phyloP scores from a whole-genome alignment of 2,329 filamentous ascomycete species.

The Xylaria sp. region DNA sequence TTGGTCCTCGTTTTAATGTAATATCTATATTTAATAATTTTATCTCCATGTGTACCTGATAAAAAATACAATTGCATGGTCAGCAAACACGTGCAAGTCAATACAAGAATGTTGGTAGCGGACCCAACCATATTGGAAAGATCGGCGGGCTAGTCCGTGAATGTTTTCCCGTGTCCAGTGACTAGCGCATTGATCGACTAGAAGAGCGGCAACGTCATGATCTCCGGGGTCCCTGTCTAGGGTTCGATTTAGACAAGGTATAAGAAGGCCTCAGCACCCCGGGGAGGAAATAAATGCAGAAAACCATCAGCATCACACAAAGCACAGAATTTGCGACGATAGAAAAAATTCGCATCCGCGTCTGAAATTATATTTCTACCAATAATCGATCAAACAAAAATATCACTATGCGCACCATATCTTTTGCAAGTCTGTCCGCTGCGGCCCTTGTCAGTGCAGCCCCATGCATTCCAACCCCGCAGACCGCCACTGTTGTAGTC shows the following conservation, averaged over 20 bases:
- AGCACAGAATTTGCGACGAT: no score
- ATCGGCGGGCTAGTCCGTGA: constrained; percentile 9
- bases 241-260: background rate
- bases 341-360: no score
- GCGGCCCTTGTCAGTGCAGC: constrained; percentile 34
- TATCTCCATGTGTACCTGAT: no score
- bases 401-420: constrained; percentile 26
- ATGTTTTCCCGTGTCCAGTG: constrained; percentile 15
- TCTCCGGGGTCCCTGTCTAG: background rate
- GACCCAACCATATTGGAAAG: background rate
- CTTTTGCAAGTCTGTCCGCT: constrained; percentile 31
- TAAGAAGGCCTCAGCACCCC: background rate
- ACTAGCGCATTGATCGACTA: background rate
- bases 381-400: background rate
- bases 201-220: background rate
- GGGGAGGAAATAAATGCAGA: background rate
- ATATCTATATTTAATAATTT: no score
- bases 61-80: no score
- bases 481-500: constrained; percentile 32
- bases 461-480: background rate
- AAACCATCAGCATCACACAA: no score
- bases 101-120: no score
- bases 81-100: no score
- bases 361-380: background rate
- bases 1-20: no score